Evolutionary conservation across 805 yeast species (phyloP).

Genomic region (Candida orba): DNA sequence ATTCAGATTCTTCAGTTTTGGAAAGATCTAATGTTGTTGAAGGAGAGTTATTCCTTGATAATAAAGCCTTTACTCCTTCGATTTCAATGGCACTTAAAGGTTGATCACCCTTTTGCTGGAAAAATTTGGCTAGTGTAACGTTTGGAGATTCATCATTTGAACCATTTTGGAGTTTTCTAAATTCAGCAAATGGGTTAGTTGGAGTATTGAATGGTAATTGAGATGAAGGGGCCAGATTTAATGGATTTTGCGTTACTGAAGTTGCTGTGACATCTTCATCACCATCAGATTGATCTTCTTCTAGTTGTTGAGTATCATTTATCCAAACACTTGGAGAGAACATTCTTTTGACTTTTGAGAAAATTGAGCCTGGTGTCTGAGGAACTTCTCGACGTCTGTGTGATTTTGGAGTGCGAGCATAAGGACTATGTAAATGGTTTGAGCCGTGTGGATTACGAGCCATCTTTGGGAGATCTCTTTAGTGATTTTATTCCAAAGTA

Average conservation of each 20-base stretch:
- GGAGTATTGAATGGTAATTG: constrained; percentile 2
- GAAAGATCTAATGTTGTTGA: background rate
- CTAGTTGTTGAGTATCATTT: background rate
- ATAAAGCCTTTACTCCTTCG: constrained; percentile 70
- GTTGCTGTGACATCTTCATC: background rate
- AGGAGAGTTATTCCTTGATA: constrained; percentile 19
- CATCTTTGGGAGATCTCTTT: background rate
- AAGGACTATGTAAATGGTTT: constrained; percentile 16
- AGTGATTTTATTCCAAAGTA: no score
- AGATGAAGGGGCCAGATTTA: background rate
- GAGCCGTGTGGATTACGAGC: background rate
- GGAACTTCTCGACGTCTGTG: constrained; percentile 16
- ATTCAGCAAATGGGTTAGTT: constrained; percentile 17
- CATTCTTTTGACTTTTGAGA: constrained; percentile 20
- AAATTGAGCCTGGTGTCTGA: constrained; percentile 21
- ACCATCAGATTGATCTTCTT: background rate
- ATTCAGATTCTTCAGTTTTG: constrained; percentile 2
- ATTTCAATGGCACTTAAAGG: constrained; percentile 69
- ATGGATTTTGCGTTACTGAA: background rate
- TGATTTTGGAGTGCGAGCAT: constrained; percentile 5
- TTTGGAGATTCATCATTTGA: constrained; percentile 36
- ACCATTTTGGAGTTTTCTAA: constrained; percentile 8
- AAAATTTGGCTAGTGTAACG: constrained; percentile 59
- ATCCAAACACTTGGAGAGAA: constrained; percentile 18
- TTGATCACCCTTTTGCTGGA: constrained; percentile 64